Evolutionary conservation across 106 monocot genomes (phyloP).

Genomic region (Platanthera zijinensis): DNA sequence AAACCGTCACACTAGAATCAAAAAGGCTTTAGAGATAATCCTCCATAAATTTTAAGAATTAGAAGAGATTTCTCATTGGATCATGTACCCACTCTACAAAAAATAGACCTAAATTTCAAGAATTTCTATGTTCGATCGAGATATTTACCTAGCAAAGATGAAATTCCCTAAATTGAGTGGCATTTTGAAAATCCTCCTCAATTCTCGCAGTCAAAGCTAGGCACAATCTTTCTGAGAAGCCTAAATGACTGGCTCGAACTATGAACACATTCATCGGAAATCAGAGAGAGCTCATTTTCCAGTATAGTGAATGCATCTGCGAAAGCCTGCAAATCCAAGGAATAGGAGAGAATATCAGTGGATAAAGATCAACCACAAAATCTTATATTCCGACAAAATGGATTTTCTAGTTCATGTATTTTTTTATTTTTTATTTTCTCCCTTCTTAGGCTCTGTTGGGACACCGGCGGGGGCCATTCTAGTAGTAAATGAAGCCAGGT

Average conservation of each 20-base stretch:
- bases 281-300: conserved; percentile 43
- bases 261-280: conserved; percentile 19
- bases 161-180: neutral
- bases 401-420: neutral
- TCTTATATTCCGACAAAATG: neutral
- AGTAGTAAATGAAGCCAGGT: too few relatives aligned
- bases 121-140: neutral
- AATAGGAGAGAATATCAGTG: neutral
- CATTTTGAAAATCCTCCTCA: conserved; percentile 8
- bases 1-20: too few relatives aligned
- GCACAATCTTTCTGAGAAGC: conserved; percentile 59
- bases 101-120: neutral
- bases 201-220: conserved; percentile 38
- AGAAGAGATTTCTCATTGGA: neutral
- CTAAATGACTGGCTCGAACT: conserved; percentile 23
- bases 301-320: conserved; percentile 67
- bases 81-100: neutral
- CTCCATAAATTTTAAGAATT: neutral
- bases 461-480: too few relatives aligned
- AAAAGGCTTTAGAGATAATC: too few relatives aligned
- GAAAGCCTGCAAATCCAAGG: conserved; percentile 54
- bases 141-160: neutral
- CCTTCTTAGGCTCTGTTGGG: too few relatives aligned
- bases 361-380: neutral
- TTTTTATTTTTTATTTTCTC: too few relatives aligned